Base-by-base conservation (phyloP, 2,329 filamentous ascomycete species). In the Aureobasidium namibiae region DNA sequence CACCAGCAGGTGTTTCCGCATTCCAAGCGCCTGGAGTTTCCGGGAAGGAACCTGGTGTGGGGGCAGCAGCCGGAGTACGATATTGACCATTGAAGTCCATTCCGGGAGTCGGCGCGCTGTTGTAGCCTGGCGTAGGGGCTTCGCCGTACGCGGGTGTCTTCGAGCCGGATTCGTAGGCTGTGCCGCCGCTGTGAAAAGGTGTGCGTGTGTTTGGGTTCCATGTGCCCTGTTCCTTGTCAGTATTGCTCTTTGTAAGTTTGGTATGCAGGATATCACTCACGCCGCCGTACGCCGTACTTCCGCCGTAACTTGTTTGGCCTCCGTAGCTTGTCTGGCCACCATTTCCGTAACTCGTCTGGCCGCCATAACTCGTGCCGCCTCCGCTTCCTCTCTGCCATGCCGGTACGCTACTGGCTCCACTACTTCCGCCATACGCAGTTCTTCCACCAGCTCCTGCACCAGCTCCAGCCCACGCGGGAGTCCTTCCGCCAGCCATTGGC, bases 121-220 rank as follows among this genome's bases (percentile, higher is more conserved):
- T 74, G 52, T 68, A 73, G 38, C 70, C 70, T 10, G 72, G 72
- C 7, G 71, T 75, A 16, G 86, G 87, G 4, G 86, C 87, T 65
- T 92, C 89, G 21, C 67, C 69, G 67, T 87, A 89, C 21, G 62
- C 61, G 38, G 63, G 61, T 6, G 62, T 63, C 24, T 54, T 60
- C 36, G 53, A 57, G 26, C 70, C 68, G 21, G 68, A 68, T 62
- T 78, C 78, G 1, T 83, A 83, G 57, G 89, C 77, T 88, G 92
- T 70, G 18, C 57, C 57, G 21, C 88, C 87, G 57, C 86, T 84
- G 65, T 92, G 89, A 56, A 88, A 88, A 1, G 90, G 87, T 36
- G 73, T 74, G 36, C 71, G 68, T 31, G 61, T 63, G 57, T 69
- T 71, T 38, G 72, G 66, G 61, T 70, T 71, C 71, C 71, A 74